Conservation (phyloP, 139 green algal genomes). For the Pedinophyceae sp. region DNA sequence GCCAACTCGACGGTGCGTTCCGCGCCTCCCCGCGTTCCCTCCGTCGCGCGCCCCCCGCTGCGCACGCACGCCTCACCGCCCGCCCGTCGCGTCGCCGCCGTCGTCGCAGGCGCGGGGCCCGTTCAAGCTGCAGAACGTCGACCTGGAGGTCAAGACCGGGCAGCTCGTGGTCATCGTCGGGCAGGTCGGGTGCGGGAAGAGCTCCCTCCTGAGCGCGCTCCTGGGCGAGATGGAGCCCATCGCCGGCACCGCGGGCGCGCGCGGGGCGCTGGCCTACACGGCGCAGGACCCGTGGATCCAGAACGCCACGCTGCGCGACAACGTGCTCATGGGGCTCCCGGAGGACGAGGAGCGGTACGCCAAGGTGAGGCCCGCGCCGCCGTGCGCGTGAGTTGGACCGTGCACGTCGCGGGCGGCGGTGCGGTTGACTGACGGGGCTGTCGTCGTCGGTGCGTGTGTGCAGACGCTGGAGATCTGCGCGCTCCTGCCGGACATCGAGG, state of each 20-base stretch:
- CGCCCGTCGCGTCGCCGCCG: no score
- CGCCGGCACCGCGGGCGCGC: neutral
- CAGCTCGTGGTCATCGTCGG: conserved; percentile 55
- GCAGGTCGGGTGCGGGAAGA: conserved; percentile 50
- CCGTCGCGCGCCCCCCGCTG: no score
- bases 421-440: neutral
- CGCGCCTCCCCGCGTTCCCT: no score
- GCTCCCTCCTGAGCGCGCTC: conserved; percentile 48
- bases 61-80: no score
- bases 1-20: no score
- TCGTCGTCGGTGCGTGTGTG: neutral
- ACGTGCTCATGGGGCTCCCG: conserved; percentile 24
- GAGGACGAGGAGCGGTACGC: conserved; percentile 36
- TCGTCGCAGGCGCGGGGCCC: neutral
- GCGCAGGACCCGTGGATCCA: conserved; percentile 9
- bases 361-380: conserved; percentile 4
- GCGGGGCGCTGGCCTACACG: conserved; percentile 2
- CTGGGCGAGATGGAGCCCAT: conserved; percentile 58
- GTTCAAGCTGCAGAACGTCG: conserved; percentile 27
- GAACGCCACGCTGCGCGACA: conserved; percentile 6
- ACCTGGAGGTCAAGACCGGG: conserved; percentile 22
- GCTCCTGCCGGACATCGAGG: conserved; percentile 47
- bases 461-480: conserved; percentile 35
- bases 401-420: no score
- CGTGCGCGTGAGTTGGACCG: no score